Evolutionary conservation across 768 basidiomycete genomes (phyloP).

Genomic region (Trametes coccinea): DNA sequence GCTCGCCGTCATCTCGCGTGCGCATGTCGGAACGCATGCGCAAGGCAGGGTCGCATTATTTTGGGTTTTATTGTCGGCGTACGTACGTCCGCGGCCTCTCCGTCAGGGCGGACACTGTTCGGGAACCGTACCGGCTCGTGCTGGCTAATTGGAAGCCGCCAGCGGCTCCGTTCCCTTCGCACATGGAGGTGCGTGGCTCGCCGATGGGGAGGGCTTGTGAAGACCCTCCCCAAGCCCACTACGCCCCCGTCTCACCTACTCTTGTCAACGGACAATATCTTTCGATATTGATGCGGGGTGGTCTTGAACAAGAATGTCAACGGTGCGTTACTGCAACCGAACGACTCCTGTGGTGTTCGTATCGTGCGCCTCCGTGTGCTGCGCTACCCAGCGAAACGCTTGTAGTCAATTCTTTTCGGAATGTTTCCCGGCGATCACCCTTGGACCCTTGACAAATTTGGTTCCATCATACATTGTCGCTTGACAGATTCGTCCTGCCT

Average conservation of each 20-base stretch:
- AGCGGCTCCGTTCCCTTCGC: slow-evolving; percentile 23
- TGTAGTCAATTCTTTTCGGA: slow-evolving; percentile 8
- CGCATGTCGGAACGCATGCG: neutral
- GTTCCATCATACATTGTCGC: slow-evolving; percentile 17
- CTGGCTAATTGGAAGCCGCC: slow-evolving; percentile 17
- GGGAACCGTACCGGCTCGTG: slow-evolving; percentile 14
- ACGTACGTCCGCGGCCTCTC: slow-evolving; percentile 12
- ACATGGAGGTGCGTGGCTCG: slow-evolving; percentile 5
- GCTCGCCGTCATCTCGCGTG: neutral
- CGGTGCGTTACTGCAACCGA: neutral
- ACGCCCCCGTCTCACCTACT: slow-evolving; percentile 7
- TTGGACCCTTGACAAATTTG: slow-evolving; percentile 18
- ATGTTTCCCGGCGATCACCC: slow-evolving; percentile 20
- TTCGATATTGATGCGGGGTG: neutral
- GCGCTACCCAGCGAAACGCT: slow-evolving; percentile 1
- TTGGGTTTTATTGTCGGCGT: slow-evolving; percentile 10
- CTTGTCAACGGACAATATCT: slow-evolving; percentile 1
- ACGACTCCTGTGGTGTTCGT: slow-evolving; percentile 10
- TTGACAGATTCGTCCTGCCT: slow-evolving; percentile 24
- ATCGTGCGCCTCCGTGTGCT: slow-evolving; percentile 7
- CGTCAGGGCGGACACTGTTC: slow-evolving; percentile 11
- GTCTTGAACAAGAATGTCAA: neutral
- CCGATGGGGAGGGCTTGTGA: slow-evolving; percentile 10
- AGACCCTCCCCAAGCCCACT: neutral
- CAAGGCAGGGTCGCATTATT: slow-evolving; percentile 1